These are phyloP conservation scores for Colletotrichum cereale DNA, from an alignment of 2,329 filamentous ascomycete species.

Conservation along the genomic window DNA sequence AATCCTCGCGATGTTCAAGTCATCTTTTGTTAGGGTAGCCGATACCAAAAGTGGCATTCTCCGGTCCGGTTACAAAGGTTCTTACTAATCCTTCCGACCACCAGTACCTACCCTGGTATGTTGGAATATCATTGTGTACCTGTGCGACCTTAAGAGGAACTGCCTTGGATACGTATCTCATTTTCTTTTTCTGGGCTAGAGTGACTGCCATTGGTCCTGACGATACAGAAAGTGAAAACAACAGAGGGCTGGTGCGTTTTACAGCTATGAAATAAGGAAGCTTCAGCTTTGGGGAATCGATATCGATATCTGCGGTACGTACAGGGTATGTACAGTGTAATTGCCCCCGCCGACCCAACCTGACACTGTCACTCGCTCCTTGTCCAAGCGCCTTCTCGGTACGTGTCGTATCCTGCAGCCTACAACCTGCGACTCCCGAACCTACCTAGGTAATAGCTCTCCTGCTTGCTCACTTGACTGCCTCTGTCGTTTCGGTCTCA, in stretches of 20 bases:
- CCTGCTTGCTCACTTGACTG: neutral
- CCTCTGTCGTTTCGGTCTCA: neutral
- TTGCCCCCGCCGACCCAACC: neutral
- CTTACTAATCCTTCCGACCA: no score
- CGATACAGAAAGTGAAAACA: neutral
- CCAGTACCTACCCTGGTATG: no score
- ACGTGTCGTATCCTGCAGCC: conserved; percentile 1
- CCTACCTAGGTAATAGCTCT: no score
- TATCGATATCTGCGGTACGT: neutral
- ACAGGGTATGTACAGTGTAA: neutral
- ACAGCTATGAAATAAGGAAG: neutral
- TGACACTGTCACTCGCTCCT: neutral
- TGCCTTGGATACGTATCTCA: no score
- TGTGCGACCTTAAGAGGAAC: no score
- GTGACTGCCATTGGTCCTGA: neutral
- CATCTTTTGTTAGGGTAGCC: neutral
- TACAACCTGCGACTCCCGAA: neutral
- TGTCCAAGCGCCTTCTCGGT: neutral
- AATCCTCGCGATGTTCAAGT: neutral
- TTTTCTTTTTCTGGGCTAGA: neutral
- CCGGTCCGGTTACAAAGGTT: neutral
- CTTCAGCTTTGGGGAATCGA: neutral
- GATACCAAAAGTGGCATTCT: neutral
- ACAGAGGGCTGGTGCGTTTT: neutral
- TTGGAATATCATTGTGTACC: no score